Base-by-base conservation (phyloP, 2,329 filamentous ascomycete species). In the Xylaria sp. region DNA sequence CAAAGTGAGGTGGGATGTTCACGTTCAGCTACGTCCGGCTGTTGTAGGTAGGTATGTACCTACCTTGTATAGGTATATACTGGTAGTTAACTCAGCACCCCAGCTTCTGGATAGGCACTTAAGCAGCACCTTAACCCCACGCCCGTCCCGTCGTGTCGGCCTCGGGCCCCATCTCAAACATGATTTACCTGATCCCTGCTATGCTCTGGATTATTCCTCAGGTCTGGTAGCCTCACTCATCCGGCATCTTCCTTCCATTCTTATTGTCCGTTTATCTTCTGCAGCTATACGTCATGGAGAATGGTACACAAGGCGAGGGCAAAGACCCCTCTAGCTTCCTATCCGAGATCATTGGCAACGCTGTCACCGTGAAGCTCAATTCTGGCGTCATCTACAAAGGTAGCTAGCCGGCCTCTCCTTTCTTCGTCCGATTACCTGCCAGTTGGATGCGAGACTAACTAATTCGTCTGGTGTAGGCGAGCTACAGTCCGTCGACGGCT, bases 371-470 rank as follows among this genome's bases (percentile, higher is more conserved):
- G 74, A 98, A 98, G 84, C 88, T 99, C 75, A 99, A 99, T 84
- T 98, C 94, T n/a, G 96, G 96, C 64, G 94, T 98, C 70, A 91
- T 98, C 72, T 99, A 98, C 87, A 98, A 96, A 88, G 96, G 95
- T 95, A 69, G 78, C 83, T 55, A 37, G 52, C 25, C 6, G 13
- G 39, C 76, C 23, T 23, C 25, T 55, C 37, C 52, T 44, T 59
- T 44, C 60, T 50, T n/a, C 4, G 44, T 51, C 55, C 15, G 10
- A 44, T 28, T n/a, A 15, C 39, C 48, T 28, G 39, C 3, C 28
- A 23, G 28, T 28, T 59, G 32, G 28, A 48, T 56, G 23, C 13
- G 55, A 78, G 58, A 78, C 57, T 64, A 56, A 34, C 57, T 64
- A 56, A 34, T 50, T 65, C 6, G 20, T 39, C 32, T 51, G 34